Evolutionary conservation across 192 early-diverging fungal genomes (phyloP).

Genomic region (Entomortierella parvispora): DNA sequence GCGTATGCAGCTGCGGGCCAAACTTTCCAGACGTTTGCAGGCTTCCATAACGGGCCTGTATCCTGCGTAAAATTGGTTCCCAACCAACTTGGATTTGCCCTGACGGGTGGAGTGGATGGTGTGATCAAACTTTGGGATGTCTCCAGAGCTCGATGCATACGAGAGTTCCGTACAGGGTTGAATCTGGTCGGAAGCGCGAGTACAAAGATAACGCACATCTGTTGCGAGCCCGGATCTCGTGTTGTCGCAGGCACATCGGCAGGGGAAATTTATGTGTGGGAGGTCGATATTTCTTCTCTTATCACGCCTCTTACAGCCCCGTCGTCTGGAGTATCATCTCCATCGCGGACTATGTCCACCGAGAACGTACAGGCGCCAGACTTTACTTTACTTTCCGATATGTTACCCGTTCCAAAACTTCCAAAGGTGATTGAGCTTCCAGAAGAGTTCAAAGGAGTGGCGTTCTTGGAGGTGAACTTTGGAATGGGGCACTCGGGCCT

Average conservation of each 20-base stretch:
- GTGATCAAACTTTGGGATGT: slow-evolving; percentile 65
- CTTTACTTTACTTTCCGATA: too few species aligned
- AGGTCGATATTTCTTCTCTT: slow-evolving; percentile 22
- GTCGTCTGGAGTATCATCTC: slow-evolving; percentile 10
- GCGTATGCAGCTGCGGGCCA: slow-evolving; percentile 50
- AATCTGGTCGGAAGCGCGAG: background rate
- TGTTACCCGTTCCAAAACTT: background rate
- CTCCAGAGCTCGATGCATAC: slow-evolving; percentile 31
- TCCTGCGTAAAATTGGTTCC: slow-evolving; percentile 37
- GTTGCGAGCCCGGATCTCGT: slow-evolving; percentile 34
- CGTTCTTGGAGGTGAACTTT: slow-evolving; percentile 39
- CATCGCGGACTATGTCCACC: background rate
- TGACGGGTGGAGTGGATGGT: slow-evolving; percentile 64
- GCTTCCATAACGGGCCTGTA: slow-evolving; percentile 67
- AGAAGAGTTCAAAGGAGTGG: slow-evolving; percentile 30
- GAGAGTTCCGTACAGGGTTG: slow-evolving; percentile 29
- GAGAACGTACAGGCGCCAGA: background rate
- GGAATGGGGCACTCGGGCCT: slow-evolving; percentile 10
- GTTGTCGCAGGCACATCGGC: slow-evolving; percentile 36
- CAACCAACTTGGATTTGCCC: slow-evolving; percentile 30
- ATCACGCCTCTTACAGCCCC: slow-evolving; percentile 11
- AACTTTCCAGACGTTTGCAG: slow-evolving; percentile 58
- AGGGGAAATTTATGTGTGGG: slow-evolving; percentile 39
- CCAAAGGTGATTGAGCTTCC: slow-evolving; percentile 16
- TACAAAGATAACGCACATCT: slow-evolving; percentile 25